phyloP scores from a whole-genome alignment of 2,329 filamentous ascomycete genomes.

The Pochonia chlamydosporia region DNA sequence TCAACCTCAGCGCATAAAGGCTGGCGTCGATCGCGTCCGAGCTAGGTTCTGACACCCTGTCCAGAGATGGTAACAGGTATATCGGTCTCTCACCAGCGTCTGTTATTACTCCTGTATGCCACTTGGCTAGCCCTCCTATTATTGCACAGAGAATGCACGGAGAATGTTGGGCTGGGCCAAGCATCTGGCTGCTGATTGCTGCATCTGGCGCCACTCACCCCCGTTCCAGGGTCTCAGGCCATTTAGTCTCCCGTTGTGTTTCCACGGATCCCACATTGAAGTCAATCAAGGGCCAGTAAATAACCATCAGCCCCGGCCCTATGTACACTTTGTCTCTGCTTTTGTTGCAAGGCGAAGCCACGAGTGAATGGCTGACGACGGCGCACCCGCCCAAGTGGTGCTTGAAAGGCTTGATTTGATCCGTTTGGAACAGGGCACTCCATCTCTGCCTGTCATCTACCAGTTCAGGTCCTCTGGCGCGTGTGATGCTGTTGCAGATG shows the following conservation, averaged over 20 bases:
- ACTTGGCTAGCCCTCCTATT: too few relatives aligned
- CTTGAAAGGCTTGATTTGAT: background rate
- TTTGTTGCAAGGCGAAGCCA: background rate
- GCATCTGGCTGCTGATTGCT: background rate
- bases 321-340: background rate
- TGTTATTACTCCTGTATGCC: too few relatives aligned
- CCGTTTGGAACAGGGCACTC: background rate
- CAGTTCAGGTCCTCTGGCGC: too few relatives aligned
- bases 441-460: too few relatives aligned
- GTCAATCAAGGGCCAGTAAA: background rate
- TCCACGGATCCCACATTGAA: background rate
- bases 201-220: conserved; percentile 4
- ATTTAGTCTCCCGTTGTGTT: background rate
- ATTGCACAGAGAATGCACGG: too few relatives aligned
- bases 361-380: background rate
- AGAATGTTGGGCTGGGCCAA: background rate
- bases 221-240: background rate
- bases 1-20: too few relatives aligned
- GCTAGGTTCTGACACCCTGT: too few relatives aligned
- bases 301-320: background rate
- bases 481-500: background rate
- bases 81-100: too few relatives aligned
- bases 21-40: too few relatives aligned
- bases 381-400: background rate
- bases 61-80: too few relatives aligned